Base-by-base conservation (phyloP, 768 basidiomycete genomes). In the Arthromyces matolae region DNA sequence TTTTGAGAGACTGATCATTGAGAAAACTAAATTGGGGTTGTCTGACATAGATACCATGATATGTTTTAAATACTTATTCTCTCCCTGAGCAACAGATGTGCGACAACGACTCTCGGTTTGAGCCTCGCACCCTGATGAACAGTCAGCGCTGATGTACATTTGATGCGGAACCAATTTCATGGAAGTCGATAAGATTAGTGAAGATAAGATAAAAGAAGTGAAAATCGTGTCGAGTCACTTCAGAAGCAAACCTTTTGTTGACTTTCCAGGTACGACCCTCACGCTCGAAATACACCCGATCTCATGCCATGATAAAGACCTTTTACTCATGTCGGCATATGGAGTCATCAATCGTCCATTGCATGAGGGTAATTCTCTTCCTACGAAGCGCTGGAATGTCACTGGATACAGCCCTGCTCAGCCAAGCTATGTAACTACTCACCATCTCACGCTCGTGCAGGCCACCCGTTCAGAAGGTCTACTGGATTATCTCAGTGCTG, bases 321-420 rank as follows among this genome's bases (percentile, higher is more conserved):
- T 7, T 28, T 34, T 22, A 9, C 12, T 20, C n/a, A 84, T 87
- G 84, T 84, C 84, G 24, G 86, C 88, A 0, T 92, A 92, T 69
- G 86, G 87, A 12, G 67, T 76, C 4, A 80, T 89, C 46, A 62
- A 53, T 58, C 71, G 54, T 60, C 60, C 53, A 18, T 50, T 27
- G 33, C 42, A 42, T n/a, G 56, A 45, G 39, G 46, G 40, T 34
- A 59, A 52, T 14, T 59, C 55, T 37, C 70, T 80, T 22, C 71
- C 79, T 1, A 60, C 79, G 6, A 80, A 79, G 3, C 55, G 73
- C 35, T 83, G 82, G 74, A n/a, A n/a, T n/a, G 56, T 36, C 47
- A 38, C 65, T 60, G 38, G 58, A 69, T 42, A 66, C 47, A 47
- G 52, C 54, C 47, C 56, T 16, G 47, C 54, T 42, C 50, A 49